phyloP scores from a whole-genome alignment of 495 filamentous ascomycete species.

The Viridothelium virens region DNA sequence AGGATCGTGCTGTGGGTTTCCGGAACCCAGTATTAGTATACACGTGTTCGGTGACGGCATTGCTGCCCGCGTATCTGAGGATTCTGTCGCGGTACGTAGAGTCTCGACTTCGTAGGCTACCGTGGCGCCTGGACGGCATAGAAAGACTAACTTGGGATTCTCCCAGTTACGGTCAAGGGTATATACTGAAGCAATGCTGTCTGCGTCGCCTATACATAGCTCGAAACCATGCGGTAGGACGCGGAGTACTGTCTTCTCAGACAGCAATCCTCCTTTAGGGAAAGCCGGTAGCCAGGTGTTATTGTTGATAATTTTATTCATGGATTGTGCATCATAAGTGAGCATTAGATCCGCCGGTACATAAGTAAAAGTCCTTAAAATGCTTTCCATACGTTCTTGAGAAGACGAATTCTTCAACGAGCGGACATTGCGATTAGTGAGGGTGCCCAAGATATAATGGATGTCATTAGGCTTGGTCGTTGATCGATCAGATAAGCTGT shows the following conservation, averaged over 20 bases:
- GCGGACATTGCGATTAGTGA: background rate
- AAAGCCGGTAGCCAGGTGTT: background rate
- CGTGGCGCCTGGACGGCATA: background rate
- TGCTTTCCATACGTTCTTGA: background rate
- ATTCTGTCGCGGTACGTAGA: background rate
- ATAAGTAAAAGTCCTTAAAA: conserved; percentile 1
- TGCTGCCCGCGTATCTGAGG: background rate
- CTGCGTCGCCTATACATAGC: background rate
- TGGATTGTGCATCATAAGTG: background rate
- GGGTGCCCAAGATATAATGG: conserved; percentile 3
- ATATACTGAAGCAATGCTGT: background rate
- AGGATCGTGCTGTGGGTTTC: background rate
- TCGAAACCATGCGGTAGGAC: conserved; percentile 3
- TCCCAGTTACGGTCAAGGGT: background rate
- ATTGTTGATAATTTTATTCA: background rate
- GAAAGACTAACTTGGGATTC: background rate
- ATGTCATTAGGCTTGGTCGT: conserved; percentile 1
- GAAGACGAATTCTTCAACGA: background rate
- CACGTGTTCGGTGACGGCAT: background rate
- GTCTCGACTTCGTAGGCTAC: background rate
- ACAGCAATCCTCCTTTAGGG: background rate
- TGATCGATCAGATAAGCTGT: conserved; percentile 1
- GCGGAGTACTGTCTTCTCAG: background rate
- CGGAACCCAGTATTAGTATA: background rate
- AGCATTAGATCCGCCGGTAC: background rate